Conservation (phyloP, 768 basidiomycete species). For the Baorangia bicolor region DNA sequence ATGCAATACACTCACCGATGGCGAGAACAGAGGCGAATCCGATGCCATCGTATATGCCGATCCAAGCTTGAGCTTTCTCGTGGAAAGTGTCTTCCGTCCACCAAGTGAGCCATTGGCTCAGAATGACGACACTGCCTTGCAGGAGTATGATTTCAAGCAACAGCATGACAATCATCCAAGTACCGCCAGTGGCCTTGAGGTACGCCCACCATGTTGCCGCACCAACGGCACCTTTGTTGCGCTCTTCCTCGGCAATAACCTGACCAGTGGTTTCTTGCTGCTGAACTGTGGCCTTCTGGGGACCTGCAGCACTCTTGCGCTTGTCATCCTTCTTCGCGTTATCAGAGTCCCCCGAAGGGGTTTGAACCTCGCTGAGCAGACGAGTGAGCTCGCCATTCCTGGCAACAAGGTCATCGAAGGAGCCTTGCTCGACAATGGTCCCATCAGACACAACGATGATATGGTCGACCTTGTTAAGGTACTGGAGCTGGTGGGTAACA, state of each 20-base stretch:
- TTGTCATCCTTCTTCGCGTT: conserved; percentile 16
- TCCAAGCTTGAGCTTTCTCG: conserved; percentile 27
- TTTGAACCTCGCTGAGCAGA: conserved; percentile 23
- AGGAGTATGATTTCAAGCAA: conserved; percentile 20
- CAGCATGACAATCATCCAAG: conserved; percentile 17
- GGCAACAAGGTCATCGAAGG: conserved; percentile 39
- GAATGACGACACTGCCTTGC: conserved; percentile 25
- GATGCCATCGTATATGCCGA: conserved; percentile 31
- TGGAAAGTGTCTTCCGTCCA: conserved; percentile 28
- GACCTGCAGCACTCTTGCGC: conserved; percentile 17
- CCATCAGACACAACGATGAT: conserved; percentile 49
- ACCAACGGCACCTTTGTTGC: conserved; percentile 23
- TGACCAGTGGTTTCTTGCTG: conserved; percentile 10
- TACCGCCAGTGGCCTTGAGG: conserved; percentile 31
- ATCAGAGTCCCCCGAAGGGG: conserved; percentile 6
- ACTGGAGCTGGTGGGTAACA: conserved; percentile 33
- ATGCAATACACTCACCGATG: conserved; percentile 14
- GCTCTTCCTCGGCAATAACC: conserved; percentile 27
- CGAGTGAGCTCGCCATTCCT: conserved; percentile 27
- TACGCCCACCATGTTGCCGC: conserved; percentile 32
- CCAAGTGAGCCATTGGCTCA: conserved; percentile 33
- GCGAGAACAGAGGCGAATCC: conserved; percentile 17
- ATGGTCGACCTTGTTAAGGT: conserved; percentile 39
- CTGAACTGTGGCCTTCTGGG: conserved; percentile 11
- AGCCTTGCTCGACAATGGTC: conserved; percentile 43